Evolutionary conservation across 768 basidiomycete species (phyloP).

Genomic region (Phaeotremella fagi): DNA sequence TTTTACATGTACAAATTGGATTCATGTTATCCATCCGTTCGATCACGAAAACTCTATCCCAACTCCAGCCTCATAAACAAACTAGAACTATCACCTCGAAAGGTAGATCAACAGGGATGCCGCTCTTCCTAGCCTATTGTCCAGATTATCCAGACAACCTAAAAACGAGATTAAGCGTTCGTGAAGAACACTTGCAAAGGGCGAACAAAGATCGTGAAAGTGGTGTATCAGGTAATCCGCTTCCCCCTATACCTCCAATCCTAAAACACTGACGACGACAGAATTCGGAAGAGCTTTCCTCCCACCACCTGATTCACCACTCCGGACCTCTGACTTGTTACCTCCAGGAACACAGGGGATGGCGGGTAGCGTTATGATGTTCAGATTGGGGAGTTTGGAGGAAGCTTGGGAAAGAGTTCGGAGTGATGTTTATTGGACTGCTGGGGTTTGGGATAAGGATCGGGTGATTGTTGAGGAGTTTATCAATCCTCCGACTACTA

Average conservation of each 20-base stretch:
- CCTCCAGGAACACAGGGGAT: constrained; percentile 6
- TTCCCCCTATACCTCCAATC: background rate
- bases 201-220: constrained; percentile 16
- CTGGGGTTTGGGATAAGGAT: constrained; percentile 39
- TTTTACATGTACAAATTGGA: too few relatives aligned
- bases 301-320: constrained; percentile 10
- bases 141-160: constrained; percentile 29
- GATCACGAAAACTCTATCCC: too few relatives aligned
- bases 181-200: constrained; percentile 24
- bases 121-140: constrained; percentile 32
- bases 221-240: constrained; percentile 22
- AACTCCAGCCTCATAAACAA: too few relatives aligned
- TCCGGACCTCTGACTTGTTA: background rate
- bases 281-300: constrained; percentile 26
- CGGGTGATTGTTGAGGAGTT: constrained; percentile 21
- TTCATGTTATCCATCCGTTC: too few relatives aligned
- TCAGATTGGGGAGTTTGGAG: constrained; percentile 18
- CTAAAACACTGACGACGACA: background rate
- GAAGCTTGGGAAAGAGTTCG: constrained; percentile 29
- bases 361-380: constrained; percentile 26
- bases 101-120: too few relatives aligned
- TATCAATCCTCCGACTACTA: background rate
- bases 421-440: constrained; percentile 31
- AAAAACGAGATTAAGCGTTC: constrained; percentile 20
- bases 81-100: too few relatives aligned